Conservation (phyloP, 2,329 filamentous ascomycete species). For the Monosporascus sp. region DNA sequence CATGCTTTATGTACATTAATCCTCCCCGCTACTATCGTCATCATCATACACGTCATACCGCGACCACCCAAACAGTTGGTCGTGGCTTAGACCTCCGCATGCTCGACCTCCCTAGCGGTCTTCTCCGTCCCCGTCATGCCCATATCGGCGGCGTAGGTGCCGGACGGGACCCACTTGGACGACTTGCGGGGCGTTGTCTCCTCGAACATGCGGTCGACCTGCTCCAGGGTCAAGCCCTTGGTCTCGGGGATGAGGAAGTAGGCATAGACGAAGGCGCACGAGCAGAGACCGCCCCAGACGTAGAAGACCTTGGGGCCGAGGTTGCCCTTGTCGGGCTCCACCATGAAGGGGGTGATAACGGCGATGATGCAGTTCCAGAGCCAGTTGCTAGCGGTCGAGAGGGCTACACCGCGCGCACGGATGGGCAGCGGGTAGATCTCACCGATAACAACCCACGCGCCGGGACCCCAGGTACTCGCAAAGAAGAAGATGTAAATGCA, state of each 20-base stretch:
- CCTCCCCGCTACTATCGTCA: too few species aligned
- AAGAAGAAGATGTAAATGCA: constrained; percentile 93
- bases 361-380: constrained; percentile 72
- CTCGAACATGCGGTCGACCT: constrained; percentile 85
- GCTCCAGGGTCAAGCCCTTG: constrained; percentile 72
- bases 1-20: too few species aligned
- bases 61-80: constrained; percentile 6
- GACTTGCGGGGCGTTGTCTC: constrained; percentile 75
- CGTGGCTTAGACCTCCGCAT: constrained; percentile 12
- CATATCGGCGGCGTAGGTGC: constrained; percentile 61
- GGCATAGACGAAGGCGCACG: constrained; percentile 54
- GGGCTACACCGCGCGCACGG: constrained; percentile 77
- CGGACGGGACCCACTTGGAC: constrained; percentile 67
- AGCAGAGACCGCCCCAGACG: constrained; percentile 67
- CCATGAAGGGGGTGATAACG: constrained; percentile 71
- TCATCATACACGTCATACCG: too few species aligned
- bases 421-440: constrained; percentile 89
- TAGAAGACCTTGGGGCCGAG: constrained; percentile 68
- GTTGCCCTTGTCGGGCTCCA: constrained; percentile 55
- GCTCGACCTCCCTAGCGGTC: constrained; percentile 16
- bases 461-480: constrained; percentile 77
- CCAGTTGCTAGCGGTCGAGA: constrained; percentile 89
- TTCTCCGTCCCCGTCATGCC: constrained; percentile 39
- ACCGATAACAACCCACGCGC: constrained; percentile 76
- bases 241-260: constrained; percentile 73